Evolutionary conservation across 1,139 yeast species (phyloP).

Genomic region (Blastobotrys capitulatus): DNA sequence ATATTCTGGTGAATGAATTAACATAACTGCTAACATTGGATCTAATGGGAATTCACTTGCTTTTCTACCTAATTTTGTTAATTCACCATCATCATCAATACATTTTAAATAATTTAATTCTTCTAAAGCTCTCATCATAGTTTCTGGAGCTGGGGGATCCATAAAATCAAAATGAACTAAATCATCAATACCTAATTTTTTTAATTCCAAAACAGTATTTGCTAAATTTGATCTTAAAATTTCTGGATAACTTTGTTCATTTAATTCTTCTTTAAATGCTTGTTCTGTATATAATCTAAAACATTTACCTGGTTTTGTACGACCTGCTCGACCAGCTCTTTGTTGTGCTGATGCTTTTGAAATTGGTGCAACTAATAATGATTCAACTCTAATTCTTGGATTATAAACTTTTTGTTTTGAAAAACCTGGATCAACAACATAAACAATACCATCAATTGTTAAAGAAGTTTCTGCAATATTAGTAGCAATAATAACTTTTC

Average conservation of each 20-base stretch:
- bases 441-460: conserved; percentile 86
- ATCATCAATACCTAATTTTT: conserved; percentile 91
- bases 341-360: conserved; percentile 98
- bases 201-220: conserved; percentile 85
- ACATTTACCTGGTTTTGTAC: conserved; percentile 98
- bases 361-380: conserved; percentile 88
- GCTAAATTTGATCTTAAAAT: conserved; percentile 86
- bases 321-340: conserved; percentile 99
- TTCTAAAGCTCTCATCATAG: conserved; percentile 98
- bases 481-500: conserved; percentile 91
- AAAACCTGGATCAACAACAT: conserved; percentile 89
- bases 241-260: conserved; percentile 95
- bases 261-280: conserved; percentile 88
- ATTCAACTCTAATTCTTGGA: conserved; percentile 93
- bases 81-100: conserved; percentile 84
- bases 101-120: conserved; percentile 88
- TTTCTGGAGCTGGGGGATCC: conserved; percentile 99
- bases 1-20: conserved; percentile 81
- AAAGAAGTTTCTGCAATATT: conserved; percentile 97
- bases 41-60: conserved; percentile 95
- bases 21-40: conserved; percentile 90
- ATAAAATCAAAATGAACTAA: conserved; percentile 95
- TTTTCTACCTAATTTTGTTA: conserved; percentile 81
- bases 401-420: conserved; percentile 85
- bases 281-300: conserved; percentile 95